Base-by-base conservation (phyloP, 108 stramenopile species). In the Pseudonitzschia pungens region DNA sequence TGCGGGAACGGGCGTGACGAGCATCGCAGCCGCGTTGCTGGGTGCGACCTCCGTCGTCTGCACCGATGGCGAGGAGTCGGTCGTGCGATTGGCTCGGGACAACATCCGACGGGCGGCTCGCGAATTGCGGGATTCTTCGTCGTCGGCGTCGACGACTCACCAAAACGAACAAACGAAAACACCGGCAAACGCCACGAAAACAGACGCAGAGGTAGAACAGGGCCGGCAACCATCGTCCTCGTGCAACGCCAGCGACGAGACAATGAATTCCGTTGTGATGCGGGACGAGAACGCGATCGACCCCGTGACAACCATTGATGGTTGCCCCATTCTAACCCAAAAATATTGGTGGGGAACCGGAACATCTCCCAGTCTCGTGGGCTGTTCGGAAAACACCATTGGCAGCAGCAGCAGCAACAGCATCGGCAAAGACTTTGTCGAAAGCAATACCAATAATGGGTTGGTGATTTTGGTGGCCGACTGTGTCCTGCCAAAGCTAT, bases 401-500 rank as follows among this genome's bases (percentile, higher is more conserved):
- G 45, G 45, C 45, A 24, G 26, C 33, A 29, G 4, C 0, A 36
- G 40, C 43, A 68, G 36, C 52, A 31, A 58, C 5, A 58, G 16
- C 57, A 14, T 10, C 26, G 55, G 20, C 20, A 10, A 12, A 9
- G 26, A 62, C 11, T 50, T 18, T 27, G 64, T 71, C n/a, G 27
- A 59, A 33, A 53, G 20, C 0, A 20, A 58, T 33, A 51, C 0
- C 55, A 56, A 20, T 20, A 56, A 62, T 11, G 60, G 60, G 0
- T 40, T 62, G 15, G 20, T 62, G 0, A 33, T 62, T n/a, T 45
- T 97, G 21, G 89, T 93, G 26, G 86, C 94, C 20, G 94, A 97
- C 69, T 94, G 93, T 75, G 90, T 97, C 0, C 71, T 97, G 33
- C 96, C 96, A 10, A 97, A 97, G 76, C 81, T 97, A 7, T 97